Base-by-base conservation (phyloP, 106 monocot species). In the Acorus calamus region DNA sequence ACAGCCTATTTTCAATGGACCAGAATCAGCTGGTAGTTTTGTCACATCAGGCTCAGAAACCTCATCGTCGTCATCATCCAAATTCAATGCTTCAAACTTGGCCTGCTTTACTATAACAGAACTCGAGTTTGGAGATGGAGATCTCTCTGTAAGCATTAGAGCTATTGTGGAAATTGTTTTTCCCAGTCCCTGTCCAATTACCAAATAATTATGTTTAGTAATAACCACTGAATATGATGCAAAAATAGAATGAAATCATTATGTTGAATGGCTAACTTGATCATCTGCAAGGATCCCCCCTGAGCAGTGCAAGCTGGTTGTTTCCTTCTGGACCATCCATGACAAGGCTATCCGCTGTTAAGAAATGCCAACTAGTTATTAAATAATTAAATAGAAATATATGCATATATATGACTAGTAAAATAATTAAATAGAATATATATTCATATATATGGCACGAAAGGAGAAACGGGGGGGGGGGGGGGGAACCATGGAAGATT, bases 231-330 rank as follows among this genome's bases (percentile, higher is more conserved):
- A 14, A 49, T 44, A 11, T 11, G 5, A 47, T 64, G 45, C 41
- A 55, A 2, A 5, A 53, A 4, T 2, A 1, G 7, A 64, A 42
- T 7, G 7, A 64, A 4, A 51, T 53, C 7, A 9, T 7, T 52
- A 12, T 28, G 9, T 65, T 9, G 7, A 52, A 8, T 47, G 4
- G 64, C 5, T 48, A 72, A 90, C 94, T 86, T 94, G 94, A 69
- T 94, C 94, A 78, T 94, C 94, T 56, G 94, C 94, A 67, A 94
- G 86, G 61, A 94, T 94, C 44, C 94, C 94, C 57, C 94, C 94
- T 64, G 77, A 82, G 66, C 94, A 94, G 46, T 81, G 64, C 42
- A 66, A 53, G 52, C 73, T 78, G 42, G 14, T 0, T 4, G 66
- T 86, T 73, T 94, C 94, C 70, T 84, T 94, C 28, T 86, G 84